Evolutionary conservation across 1,284 basidiomycete species (phyloP).

Genomic region (Cryptococcus sp.): DNA sequence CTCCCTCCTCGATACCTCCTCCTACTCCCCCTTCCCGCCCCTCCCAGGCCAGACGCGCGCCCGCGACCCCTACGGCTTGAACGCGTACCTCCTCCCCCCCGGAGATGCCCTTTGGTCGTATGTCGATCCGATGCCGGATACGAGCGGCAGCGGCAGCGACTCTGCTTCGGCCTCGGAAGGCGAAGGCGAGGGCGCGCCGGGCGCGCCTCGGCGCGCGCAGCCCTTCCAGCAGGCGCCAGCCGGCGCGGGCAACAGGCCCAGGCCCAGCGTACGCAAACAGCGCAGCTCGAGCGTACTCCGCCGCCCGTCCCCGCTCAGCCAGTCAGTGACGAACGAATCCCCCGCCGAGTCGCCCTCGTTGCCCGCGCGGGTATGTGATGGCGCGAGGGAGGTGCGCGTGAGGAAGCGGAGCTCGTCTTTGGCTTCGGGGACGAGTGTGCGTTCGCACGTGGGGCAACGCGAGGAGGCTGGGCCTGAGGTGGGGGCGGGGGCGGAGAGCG

Average conservation of each 20-base stretch:
- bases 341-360: too few relatives aligned
- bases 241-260: background rate
- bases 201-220: background rate
- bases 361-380: too few relatives aligned
- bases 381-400: too few relatives aligned
- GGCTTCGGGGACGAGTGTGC: too few relatives aligned
- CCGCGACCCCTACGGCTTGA: conserved; percentile 39
- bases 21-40: conserved; percentile 45
- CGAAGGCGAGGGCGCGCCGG: background rate
- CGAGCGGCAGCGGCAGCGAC: background rate
- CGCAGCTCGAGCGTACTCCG: conserved; percentile 13
- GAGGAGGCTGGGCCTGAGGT: too few relatives aligned
- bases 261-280: conserved; percentile 6
- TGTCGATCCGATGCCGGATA: conserved; percentile 23
- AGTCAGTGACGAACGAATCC: too few relatives aligned
- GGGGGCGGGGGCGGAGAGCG: too few relatives aligned
- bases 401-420: too few relatives aligned
- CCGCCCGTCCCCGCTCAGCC: conserved; percentile 15
- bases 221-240: conserved; percentile 3
- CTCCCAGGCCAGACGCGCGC: conserved; percentile 22
- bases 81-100: conserved; percentile 41
- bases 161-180: background rate
- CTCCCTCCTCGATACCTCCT: conserved; percentile 24
- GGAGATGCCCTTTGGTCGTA: conserved; percentile 38
- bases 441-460: too few relatives aligned